Conservation (phyloP, 805 yeast species). For the Suhomyces canberraensis region DNA sequence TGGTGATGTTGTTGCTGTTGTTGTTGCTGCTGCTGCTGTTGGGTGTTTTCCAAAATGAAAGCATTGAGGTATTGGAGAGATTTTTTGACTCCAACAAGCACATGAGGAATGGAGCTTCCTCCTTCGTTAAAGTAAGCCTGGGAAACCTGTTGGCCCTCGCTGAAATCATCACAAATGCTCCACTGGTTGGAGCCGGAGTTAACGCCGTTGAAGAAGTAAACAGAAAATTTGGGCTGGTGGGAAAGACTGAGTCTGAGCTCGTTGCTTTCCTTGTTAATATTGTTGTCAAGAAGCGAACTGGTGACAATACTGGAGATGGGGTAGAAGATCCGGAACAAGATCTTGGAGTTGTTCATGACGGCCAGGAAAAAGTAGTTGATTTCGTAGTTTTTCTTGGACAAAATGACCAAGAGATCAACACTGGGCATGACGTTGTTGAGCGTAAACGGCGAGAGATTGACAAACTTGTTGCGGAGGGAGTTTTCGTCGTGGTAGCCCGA, state of each 20-base stretch:
- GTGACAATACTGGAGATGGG: slow-evolving; percentile 59
- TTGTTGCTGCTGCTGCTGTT: slow-evolving; percentile 4
- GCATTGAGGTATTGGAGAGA: slow-evolving; percentile 53
- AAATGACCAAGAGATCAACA: slow-evolving; percentile 67
- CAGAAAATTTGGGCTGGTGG: slow-evolving; percentile 75
- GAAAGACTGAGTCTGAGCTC: slow-evolving; percentile 51
- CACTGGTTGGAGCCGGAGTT: slow-evolving; percentile 58
- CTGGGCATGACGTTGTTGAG: slow-evolving; percentile 61
- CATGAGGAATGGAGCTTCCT: slow-evolving; percentile 65
- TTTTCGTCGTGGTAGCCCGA: slow-evolving; percentile 51
- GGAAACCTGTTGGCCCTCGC: slow-evolving; percentile 79
- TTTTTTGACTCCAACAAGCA: slow-evolving; percentile 53
- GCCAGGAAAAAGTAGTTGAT: slow-evolving; percentile 78
- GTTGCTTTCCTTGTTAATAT: slow-evolving; percentile 33
- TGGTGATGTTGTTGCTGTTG: slow-evolving; percentile 5
- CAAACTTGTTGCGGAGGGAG: slow-evolving; percentile 42
- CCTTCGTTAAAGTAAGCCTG: slow-evolving; percentile 58
- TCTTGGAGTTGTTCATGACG: slow-evolving; percentile 61
- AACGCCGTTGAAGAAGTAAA: slow-evolving; percentile 59
- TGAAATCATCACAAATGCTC: slow-evolving; percentile 81
- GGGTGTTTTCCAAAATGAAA: slow-evolving; percentile 45
- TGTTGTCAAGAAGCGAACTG: slow-evolving; percentile 54
- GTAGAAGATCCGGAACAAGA: slow-evolving; percentile 68
- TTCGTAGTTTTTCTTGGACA: slow-evolving; percentile 68
- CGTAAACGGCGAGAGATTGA: slow-evolving; percentile 66